Conservation (phyloP, 1,139 yeast genomes). For the Keqinozyma sinolaborantium region DNA sequence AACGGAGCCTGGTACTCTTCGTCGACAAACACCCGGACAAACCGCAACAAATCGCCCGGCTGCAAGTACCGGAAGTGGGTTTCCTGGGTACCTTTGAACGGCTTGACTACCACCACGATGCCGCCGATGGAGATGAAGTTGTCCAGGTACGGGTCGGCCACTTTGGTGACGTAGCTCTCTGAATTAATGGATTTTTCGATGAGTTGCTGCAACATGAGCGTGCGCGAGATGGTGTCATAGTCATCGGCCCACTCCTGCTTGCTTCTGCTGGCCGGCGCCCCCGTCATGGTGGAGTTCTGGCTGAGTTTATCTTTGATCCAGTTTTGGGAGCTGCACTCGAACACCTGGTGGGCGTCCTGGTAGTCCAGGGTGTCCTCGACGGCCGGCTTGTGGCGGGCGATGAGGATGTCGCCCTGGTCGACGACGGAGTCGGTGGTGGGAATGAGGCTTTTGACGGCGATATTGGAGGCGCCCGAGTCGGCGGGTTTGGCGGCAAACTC, state of each 20-base stretch:
- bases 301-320: constrained; percentile 1
- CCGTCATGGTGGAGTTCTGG: constrained; percentile 1
- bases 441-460: not conserved
- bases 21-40: constrained; percentile 23
- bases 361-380: not conserved
- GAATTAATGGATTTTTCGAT: constrained; percentile 13
- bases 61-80: constrained; percentile 23
- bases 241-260: too few species aligned
- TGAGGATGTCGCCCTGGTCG: not conserved
- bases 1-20: constrained; percentile 4
- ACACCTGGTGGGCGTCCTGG: not conserved
- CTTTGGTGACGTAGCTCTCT: constrained; percentile 16
- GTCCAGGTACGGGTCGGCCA: constrained; percentile 29
- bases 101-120: constrained; percentile 34
- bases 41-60: constrained; percentile 32
- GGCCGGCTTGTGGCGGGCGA: not conserved
- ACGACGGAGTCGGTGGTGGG: not conserved
- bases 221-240: constrained; percentile 24
- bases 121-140: constrained; percentile 26
- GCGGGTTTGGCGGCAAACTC: too few species aligned
- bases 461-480: not conserved
- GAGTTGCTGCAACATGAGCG: constrained; percentile 25
- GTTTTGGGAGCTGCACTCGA: not conserved
- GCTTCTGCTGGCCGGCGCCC: constrained; percentile 6
- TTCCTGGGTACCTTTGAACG: constrained; percentile 20